phyloP scores from a whole-genome alignment of 768 basidiomycete genomes.

The Naganishia antarctica region DNA sequence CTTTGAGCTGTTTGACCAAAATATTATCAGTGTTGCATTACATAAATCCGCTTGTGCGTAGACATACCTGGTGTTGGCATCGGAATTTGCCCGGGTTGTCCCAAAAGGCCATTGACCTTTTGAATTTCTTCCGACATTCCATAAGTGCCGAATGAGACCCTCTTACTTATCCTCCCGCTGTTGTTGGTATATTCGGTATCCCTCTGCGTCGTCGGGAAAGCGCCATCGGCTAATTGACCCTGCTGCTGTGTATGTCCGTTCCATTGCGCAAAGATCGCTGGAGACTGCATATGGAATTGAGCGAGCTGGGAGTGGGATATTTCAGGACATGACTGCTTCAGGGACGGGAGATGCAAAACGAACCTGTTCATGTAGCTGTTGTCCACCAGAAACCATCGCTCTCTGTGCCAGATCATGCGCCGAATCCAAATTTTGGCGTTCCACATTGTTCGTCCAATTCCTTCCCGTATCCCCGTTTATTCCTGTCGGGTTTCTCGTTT shows the following conservation, averaged over 20 bases:
- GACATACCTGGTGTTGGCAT: conserved; percentile 65
- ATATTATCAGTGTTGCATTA: neutral
- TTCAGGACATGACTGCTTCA: no score
- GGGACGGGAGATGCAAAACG: neutral
- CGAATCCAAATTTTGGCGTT: neutral
- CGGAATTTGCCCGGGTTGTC: conserved; percentile 22
- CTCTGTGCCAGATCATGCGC: neutral
- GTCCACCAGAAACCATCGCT: neutral
- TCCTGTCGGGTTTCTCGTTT: neutral
- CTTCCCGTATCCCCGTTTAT: neutral
- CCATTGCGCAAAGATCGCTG: conserved; percentile 36
- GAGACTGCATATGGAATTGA: conserved; percentile 48
- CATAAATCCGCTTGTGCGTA: neutral
- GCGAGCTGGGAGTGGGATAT: no score
- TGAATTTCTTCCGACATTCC: neutral
- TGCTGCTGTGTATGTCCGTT: conserved; percentile 36
- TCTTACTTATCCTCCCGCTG: conserved; percentile 34
- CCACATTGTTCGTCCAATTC: neutral
- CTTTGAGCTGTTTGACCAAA: conserved; percentile 51
- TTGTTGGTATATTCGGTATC: conserved; percentile 16
- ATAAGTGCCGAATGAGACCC: conserved; percentile 13
- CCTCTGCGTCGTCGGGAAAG: conserved; percentile 25
- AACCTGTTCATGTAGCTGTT: conserved; percentile 13
- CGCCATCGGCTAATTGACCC: conserved; percentile 18
- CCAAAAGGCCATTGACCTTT: neutral